Evolutionary conservation across 176 grass and related monocot genomes (phyloP).

Genomic region (Carex pumila): DNA sequence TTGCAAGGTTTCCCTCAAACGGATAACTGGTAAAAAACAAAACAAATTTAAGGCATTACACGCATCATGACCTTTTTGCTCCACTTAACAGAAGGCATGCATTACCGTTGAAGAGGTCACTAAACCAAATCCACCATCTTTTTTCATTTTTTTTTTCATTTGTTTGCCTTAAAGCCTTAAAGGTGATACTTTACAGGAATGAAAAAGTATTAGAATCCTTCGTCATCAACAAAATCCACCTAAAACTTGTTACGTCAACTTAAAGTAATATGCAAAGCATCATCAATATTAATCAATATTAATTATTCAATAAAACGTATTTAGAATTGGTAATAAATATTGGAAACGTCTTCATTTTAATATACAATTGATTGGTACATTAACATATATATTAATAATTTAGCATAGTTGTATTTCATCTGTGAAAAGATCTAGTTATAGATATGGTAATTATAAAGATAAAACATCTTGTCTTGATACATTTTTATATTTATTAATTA

Average conservation of each 20-base stretch:
- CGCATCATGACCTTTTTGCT: background rate
- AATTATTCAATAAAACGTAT: background rate
- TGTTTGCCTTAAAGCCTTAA: background rate
- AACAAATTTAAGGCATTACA: background rate
- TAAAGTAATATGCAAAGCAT: background rate
- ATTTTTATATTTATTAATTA: background rate
- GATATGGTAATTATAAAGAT: background rate
- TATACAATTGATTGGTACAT: background rate
- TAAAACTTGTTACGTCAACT: background rate
- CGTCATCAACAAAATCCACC: background rate
- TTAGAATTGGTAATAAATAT: background rate
- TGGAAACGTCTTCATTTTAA: too few relatives aligned
- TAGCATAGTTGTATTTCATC: background rate
- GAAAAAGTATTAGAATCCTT: background rate
- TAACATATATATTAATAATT: background rate
- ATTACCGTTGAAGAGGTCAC: background rate
- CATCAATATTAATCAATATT: background rate
- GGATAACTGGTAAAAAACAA: background rate
- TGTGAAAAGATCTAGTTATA: background rate
- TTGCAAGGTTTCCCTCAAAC: constrained; percentile 1
- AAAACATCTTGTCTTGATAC: background rate
- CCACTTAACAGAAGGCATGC: background rate
- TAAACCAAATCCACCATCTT: background rate
- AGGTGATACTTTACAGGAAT: background rate
- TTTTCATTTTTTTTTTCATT: background rate